Percentiles rank a stretch among this genome's conserved stretches.
Conservation (phyloP, 2,329 filamentous ascomycete genomes). For the Atkinsonella texensis region DNA sequence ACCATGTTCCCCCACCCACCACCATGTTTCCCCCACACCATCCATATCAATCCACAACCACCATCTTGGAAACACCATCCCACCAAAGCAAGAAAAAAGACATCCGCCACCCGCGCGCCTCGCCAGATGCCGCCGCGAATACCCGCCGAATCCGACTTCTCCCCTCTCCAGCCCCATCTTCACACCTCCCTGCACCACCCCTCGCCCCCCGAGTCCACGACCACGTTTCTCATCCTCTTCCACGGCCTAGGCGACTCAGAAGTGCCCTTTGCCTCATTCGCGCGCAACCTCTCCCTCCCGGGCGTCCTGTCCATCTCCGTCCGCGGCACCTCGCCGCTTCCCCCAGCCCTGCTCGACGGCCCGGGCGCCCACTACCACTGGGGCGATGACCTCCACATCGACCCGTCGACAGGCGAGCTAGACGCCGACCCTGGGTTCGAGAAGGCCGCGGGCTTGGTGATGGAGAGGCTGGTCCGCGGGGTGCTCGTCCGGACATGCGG, state of each 20-base stretch:
- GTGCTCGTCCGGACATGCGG: conserved; percentile 43
- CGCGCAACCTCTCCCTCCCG: conserved; percentile 56
- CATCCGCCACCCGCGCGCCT: background rate
- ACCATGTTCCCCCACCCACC: no score
- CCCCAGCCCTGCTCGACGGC: conserved; percentile 45
- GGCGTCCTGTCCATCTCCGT: conserved; percentile 67
- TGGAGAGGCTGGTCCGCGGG: conserved; percentile 37
- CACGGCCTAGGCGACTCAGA: conserved; percentile 76
- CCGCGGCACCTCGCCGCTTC: conserved; percentile 57
- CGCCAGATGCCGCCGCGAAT: conserved; percentile 33
- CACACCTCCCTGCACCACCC: conserved; percentile 36
- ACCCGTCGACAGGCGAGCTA: conserved; percentile 36
- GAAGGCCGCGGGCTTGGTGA: conserved; percentile 33
- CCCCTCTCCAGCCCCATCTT: conserved; percentile 27
- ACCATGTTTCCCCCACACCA: no score
- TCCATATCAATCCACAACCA: no score
- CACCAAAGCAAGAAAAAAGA: background rate
- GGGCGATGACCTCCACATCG: conserved; percentile 53
- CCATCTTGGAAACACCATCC: no score
- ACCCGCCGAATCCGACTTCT: conserved; percentile 38
- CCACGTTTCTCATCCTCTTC: conserved; percentile 67
- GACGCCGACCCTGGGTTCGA: conserved; percentile 52
- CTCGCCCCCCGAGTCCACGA: conserved; percentile 46
- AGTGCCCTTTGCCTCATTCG: conserved; percentile 55
- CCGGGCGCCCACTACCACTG: conserved; percentile 40